These are phyloP conservation scores for Aphanomyces cochlioides DNA, from an alignment of 352 stramenopile species.

Conservation along the genomic window DNA sequence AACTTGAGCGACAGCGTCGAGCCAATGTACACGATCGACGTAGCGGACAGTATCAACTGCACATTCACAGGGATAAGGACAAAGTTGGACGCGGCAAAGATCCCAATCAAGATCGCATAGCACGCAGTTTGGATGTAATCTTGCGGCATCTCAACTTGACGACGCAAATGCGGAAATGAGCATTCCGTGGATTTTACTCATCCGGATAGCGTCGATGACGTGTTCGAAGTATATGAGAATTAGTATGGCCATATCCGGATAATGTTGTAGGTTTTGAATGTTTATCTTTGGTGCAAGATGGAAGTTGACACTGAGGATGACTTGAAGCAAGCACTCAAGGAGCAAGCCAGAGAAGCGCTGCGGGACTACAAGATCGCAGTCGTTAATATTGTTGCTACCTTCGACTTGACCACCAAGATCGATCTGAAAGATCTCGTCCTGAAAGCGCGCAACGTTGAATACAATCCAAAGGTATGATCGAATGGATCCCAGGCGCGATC, in stretches of 20 bases:
- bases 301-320: background rate
- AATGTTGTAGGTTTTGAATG: background rate
- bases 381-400: constrained; percentile 87
- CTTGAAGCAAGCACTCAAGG: background rate
- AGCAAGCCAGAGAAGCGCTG: background rate
- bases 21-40: constrained; percentile 85
- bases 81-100: constrained; percentile 81
- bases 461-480: constrained; percentile 70
- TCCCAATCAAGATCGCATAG: constrained; percentile 76
- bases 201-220: background rate
- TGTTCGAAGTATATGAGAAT: background rate
- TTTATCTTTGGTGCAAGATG: background rate
- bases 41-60: constrained; percentile 80
- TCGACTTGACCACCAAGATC: constrained; percentile 89
- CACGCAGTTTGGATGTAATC: constrained; percentile 67
- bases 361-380: constrained; percentile 35
- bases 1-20: constrained; percentile 79
- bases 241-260: constrained; percentile 11
- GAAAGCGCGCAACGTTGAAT: constrained; percentile 89
- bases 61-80: constrained; percentile 79
- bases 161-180: background rate
- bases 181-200: background rate
- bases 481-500: background rate
- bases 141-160: constrained; percentile 33
- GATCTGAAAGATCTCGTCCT: constrained; percentile 87